Percentiles rank a stretch among this genome's conserved stretches.
phyloP scores from a whole-genome alignment of 2,329 filamentous ascomycete species.

The Aspergillus brunneoviolaceus region DNA sequence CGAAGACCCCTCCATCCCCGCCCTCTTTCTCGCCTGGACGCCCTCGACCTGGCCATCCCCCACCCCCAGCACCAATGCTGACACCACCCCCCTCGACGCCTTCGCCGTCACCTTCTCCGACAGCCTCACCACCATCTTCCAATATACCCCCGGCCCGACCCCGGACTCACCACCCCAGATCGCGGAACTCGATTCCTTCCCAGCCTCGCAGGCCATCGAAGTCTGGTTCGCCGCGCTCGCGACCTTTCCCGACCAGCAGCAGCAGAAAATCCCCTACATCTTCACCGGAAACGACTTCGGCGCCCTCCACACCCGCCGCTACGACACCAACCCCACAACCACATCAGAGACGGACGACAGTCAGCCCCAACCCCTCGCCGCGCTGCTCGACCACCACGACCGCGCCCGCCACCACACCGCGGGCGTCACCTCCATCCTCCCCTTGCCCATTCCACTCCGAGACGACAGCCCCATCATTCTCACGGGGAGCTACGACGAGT shows the following conservation, averaged over 20 bases:
- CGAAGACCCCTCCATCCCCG: constrained; percentile 57
- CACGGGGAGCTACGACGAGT: constrained; percentile 91
- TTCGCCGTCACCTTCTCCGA: constrained; percentile 72
- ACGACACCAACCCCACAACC: constrained; percentile 4
- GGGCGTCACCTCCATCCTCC: constrained; percentile 83
- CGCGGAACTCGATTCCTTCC: constrained; percentile 26
- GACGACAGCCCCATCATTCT: constrained; percentile 61
- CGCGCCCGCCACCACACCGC: constrained; percentile 65
- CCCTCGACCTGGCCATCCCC: constrained; percentile 43
- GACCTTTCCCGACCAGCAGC: constrained; percentile 13
- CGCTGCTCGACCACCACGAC: constrained; percentile 42
- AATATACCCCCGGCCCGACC: too few relatives aligned
- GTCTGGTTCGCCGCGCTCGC: constrained; percentile 42
- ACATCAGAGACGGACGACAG: not conserved
- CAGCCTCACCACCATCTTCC: constrained; percentile 60
- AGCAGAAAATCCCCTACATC: constrained; percentile 25
- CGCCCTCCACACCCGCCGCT: constrained; percentile 33
- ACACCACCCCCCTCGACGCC: constrained; percentile 34
- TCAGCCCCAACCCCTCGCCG: constrained; percentile 14
- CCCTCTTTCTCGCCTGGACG: constrained; percentile 74
- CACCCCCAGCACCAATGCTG: constrained; percentile 12
- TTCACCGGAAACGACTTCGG: constrained; percentile 45
- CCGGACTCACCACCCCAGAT: constrained; percentile 4
- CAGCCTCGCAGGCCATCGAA: constrained; percentile 36
- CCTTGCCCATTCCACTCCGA: constrained; percentile 51